phyloP scores from a whole-genome alignment of 805 yeast genomes.

The Candida rishiriensis region DNA sequence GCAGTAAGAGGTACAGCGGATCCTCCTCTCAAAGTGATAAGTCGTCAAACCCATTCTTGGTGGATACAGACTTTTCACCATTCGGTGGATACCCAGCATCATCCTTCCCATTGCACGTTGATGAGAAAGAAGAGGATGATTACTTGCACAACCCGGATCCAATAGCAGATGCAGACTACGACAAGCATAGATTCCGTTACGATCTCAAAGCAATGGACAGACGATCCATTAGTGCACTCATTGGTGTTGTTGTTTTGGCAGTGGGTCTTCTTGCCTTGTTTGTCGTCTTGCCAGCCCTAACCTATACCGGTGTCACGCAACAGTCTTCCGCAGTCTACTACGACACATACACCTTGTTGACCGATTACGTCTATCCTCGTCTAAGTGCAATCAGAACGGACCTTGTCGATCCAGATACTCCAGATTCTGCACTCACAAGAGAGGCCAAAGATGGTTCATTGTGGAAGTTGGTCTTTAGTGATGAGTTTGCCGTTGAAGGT shows the following conservation, averaged over 20 bases:
- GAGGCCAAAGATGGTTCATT: constrained; percentile 53
- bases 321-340: constrained; percentile 6
- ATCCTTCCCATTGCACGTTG: constrained; percentile 83
- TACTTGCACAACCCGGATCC: constrained; percentile 96
- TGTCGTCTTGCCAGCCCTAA: constrained; percentile 75
- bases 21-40: constrained; percentile 19
- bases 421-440: constrained; percentile 40
- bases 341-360: constrained; percentile 38
- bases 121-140: constrained; percentile 94
- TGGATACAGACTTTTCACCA: constrained; percentile 72
- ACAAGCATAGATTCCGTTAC: constrained; percentile 58
- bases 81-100: constrained; percentile 97
- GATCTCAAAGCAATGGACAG: constrained; percentile 66
- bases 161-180: constrained; percentile 81
- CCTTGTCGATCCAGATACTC: constrained; percentile 74
- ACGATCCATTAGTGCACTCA: constrained; percentile 54
- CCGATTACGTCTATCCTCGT: constrained; percentile 53
- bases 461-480: constrained; percentile 81
- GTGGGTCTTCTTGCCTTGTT: constrained; percentile 66
- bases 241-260: constrained; percentile 55
- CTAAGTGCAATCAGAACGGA: constrained; percentile 54
- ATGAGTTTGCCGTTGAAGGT: constrained; percentile 78
- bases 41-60: constrained; percentile 37
- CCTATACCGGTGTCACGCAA: constrained; percentile 65
- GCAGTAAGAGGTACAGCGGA: constrained; percentile 12